These are phyloP conservation scores for Abelmoschus esculentus DNA, from an alignment of 345 rosid genomes.

Conservation along the genomic window DNA sequence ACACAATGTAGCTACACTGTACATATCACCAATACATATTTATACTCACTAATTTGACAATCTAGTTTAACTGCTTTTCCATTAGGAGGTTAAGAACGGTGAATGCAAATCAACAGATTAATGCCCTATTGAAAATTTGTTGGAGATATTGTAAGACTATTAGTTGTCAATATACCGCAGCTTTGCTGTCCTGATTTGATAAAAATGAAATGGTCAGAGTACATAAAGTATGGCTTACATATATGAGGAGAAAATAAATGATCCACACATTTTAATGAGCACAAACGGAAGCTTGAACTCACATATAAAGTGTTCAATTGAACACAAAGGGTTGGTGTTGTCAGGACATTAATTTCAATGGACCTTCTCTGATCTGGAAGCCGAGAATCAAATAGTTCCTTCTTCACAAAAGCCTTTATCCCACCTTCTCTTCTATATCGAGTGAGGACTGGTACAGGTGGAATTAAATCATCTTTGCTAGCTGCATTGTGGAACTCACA, in stretches of 20 bases:
- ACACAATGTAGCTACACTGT: background rate
- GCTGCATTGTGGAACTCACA: conserved; percentile 39
- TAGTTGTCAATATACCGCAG: background rate
- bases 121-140: background rate
- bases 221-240: background rate
- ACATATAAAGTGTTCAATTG: conserved; percentile 89
- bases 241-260: background rate
- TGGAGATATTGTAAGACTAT: background rate
- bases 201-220: background rate
- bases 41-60: background rate
- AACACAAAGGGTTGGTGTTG: conserved; percentile 71
- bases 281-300: conserved; percentile 31
- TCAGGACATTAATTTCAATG: conserved; percentile 46
- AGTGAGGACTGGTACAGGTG: conserved; percentile 91
- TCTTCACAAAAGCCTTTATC: conserved; percentile 86
- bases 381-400: conserved; percentile 84
- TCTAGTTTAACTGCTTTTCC: background rate
- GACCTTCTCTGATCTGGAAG: conserved; percentile 66
- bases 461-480: conserved; percentile 82
- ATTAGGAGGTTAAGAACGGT: background rate
- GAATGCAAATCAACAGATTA: background rate
- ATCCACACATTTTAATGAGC: background rate
- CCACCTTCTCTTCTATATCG: conserved; percentile 84
- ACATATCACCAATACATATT: background rate
- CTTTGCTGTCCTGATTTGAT: background rate